Base-by-base conservation (phyloP, 1,284 basidiomycete genomes). In the Pterulicium gracile region DNA sequence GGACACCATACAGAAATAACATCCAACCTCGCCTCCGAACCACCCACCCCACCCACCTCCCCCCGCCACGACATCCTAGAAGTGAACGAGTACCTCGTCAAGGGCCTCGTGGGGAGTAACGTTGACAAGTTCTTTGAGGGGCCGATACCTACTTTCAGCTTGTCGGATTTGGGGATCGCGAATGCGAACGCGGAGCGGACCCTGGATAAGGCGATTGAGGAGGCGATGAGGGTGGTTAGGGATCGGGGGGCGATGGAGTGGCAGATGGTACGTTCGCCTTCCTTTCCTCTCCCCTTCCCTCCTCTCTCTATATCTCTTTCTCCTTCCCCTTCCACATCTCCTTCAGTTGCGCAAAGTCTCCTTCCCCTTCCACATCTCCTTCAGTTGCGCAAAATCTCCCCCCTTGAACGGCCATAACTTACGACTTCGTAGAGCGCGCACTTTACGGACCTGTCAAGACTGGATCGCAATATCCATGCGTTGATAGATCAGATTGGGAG, bases 41-140 rank as follows among this genome's bases (percentile, higher is more conserved):
- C 68, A 39, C 57, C 62, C 40, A 63, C 62, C 53, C 76, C 80
- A 43, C 63, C 63, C 46, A 66, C 65, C 42, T 58, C 63, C 52
- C 67, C 69, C 42, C 75, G 75, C 46, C 79, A 86, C 58, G 87
- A 89, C 60, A 72, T 82, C 51, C 67, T 89, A 47, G 82, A 88
- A 67, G 87, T 85, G 44, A 84, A 84, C 59, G 77, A 79, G 52
- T 89, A 89, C 59, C 67, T 89, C 55, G 77, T 76, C 55, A 75
- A 76, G 41, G 83, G 86, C 43, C 71, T 89, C 43, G 67, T 73
- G 47, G 66, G 68, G 42, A 87, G 82, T 60, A 64, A 71, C 44
- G 75, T 89, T 61, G 85, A 88, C 65, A 71, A 70, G 52, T 89
- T 84, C 82, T 89, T 89, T 61, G 70, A 68, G 56, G 83, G 82